Percentiles rank a stretch among this genome's conserved stretches.
Conservation (phyloP, 2,329 filamentous ascomycete species). For the Aspergillus eucalypticola region DNA sequence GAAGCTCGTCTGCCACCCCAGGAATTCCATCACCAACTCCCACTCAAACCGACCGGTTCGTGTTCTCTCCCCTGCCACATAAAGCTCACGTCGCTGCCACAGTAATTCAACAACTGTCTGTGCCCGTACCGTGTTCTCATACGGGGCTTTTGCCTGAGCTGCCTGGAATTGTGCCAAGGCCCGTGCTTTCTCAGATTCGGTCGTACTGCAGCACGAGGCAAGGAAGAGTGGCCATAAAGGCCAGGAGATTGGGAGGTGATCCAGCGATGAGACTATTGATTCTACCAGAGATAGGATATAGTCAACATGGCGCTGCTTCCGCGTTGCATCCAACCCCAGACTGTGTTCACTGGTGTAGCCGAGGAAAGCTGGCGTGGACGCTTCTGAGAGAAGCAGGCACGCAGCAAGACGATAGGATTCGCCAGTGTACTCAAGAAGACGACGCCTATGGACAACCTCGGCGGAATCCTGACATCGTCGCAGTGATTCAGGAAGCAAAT, state of each 20-base stretch:
- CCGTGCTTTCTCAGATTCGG: not conserved
- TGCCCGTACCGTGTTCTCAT: constrained; percentile 3
- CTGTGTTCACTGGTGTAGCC: not conserved
- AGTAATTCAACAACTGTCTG: constrained; percentile 2
- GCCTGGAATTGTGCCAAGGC: not conserved
- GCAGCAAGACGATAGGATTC: constrained; percentile 3
- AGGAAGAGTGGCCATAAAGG: constrained; percentile 6
- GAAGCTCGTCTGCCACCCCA: constrained; percentile 7
- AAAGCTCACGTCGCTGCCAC: not conserved
- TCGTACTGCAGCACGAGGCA: not conserved
- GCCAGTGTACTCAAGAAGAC: constrained; percentile 1
- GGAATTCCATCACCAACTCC: constrained; percentile 5
- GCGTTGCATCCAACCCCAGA: not conserved
- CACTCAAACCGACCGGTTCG: constrained; percentile 4
- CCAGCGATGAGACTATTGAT: not conserved
- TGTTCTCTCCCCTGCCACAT: not conserved
- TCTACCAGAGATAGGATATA: not conserved
- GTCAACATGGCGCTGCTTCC: not conserved
- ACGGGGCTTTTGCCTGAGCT: constrained; percentile 3
- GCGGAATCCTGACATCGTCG: not conserved
- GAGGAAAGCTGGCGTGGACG: not conserved
- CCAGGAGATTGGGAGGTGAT: constrained; percentile 4
- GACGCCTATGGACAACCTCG: not conserved
- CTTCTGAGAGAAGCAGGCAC: constrained; percentile 5
- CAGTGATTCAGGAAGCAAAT: not conserved